Conservation (phyloP, 805 yeast species). For the Ogataea neopini region DNA sequence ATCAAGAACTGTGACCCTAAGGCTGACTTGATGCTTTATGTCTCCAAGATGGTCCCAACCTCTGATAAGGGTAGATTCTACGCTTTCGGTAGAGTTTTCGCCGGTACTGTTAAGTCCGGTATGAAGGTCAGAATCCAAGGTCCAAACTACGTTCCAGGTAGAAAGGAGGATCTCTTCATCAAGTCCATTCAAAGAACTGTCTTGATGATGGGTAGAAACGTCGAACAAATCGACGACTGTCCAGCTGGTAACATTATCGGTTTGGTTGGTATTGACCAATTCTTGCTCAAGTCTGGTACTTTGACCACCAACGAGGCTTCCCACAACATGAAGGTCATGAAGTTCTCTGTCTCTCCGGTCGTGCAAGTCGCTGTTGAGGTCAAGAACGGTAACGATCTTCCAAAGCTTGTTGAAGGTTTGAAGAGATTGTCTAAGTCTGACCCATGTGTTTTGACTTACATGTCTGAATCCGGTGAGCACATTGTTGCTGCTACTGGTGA, state of each 20-base stretch:
- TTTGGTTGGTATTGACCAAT: slow-evolving; percentile 99
- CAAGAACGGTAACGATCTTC: slow-evolving; percentile 98
- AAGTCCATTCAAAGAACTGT: slow-evolving; percentile 99
- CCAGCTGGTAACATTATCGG: slow-evolving; percentile 99
- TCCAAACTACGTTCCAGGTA: slow-evolving; percentile 99
- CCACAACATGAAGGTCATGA: slow-evolving; percentile 99
- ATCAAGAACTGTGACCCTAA: slow-evolving; percentile 98
- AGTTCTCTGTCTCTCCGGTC: slow-evolving; percentile 99
- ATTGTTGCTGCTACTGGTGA: slow-evolving; percentile 99
- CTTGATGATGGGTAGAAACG: slow-evolving; percentile 98
- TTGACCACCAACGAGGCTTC: slow-evolving; percentile 94
- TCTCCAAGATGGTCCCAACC: slow-evolving; percentile 99
- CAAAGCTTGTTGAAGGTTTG: slow-evolving; percentile 99
- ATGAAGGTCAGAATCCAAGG: slow-evolving; percentile 99
- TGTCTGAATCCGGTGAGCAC: slow-evolving; percentile 97
- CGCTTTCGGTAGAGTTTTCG: slow-evolving; percentile 99
- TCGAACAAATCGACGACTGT: slow-evolving; percentile 98
- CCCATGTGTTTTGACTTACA: slow-evolving; percentile 92
- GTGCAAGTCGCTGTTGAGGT: slow-evolving; percentile 99
- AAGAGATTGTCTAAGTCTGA: slow-evolving; percentile 99
- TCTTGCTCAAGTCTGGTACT: slow-evolving; percentile 99
- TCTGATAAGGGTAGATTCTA: slow-evolving; percentile 99
- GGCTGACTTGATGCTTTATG: slow-evolving; percentile 98
- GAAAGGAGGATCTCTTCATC: slow-evolving; percentile 95
- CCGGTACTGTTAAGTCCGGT: slow-evolving; percentile 99